phyloP scores from a whole-genome alignment of 306 rosid genomes.

The Cercis canadensis region DNA sequence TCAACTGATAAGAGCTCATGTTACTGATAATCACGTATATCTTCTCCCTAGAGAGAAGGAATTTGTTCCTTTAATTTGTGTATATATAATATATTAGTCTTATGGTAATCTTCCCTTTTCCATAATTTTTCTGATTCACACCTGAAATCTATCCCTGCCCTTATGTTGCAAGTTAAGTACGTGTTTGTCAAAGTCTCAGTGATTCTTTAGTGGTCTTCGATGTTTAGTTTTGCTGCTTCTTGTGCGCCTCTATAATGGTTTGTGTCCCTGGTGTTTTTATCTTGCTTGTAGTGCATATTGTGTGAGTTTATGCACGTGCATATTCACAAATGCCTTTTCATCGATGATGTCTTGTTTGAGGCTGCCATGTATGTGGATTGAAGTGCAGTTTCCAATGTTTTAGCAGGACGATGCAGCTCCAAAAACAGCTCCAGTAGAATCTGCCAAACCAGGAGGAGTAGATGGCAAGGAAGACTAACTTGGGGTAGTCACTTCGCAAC shows the following conservation, averaged over 20 bases:
- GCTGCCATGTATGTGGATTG: conserved; percentile 30
- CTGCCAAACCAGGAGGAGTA: conserved; percentile 42
- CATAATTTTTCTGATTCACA: background rate
- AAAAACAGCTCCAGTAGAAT: conserved; percentile 44
- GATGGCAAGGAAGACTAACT: conserved; percentile 64
- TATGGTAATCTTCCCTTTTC: too few species aligned
- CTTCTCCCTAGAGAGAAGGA: too few species aligned
- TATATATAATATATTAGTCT: too few species aligned
- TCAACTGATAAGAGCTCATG: too few species aligned
- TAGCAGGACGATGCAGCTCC: conserved; percentile 55
- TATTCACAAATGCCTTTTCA: conserved; percentile 16
- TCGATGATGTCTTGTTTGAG: conserved; percentile 16
- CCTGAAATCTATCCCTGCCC: background rate
- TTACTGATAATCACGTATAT: too few species aligned
- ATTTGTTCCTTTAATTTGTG: too few species aligned
- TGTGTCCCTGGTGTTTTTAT: too few species aligned
- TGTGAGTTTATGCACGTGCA: background rate
- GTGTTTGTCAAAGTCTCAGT: background rate
- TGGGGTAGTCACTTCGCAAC: conserved; percentile 3
- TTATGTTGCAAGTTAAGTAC: background rate
- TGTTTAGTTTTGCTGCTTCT: background rate
- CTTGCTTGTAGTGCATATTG: background rate
- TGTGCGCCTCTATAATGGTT: background rate
- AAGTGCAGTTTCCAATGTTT: conserved; percentile 35
- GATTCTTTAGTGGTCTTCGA: background rate